These are phyloP conservation scores for Glaciozyma martinii DNA, from an alignment of 768 basidiomycete genomes.

Conservation along the genomic window DNA sequence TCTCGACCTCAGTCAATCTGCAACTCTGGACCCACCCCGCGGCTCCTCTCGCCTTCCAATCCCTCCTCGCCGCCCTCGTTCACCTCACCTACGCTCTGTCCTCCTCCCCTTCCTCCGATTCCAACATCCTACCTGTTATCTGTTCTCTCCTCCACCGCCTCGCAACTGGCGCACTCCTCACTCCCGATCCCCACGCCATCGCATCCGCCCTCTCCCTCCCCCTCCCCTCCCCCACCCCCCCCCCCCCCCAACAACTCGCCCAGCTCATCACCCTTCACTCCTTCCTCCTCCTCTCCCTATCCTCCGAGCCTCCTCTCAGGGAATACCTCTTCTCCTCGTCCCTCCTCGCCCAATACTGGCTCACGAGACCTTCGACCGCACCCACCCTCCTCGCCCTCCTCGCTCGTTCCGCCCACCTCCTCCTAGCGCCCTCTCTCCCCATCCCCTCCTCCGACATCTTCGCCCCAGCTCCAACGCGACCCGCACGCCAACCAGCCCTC, in stretches of 20 bases:
- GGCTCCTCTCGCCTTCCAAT: not conserved
- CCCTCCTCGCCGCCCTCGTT: slow-evolving; percentile 1
- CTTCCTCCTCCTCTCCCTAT: not conserved
- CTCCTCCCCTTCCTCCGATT: not conserved
- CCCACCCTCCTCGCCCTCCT: not conserved
- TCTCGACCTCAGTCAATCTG: not conserved
- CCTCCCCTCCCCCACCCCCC: not conserved
- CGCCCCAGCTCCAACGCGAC: not conserved
- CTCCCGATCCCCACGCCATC: not conserved
- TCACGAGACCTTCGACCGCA: not conserved
- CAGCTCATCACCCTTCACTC: not conserved
- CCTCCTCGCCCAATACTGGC: not conserved
- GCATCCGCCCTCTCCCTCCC: not conserved
- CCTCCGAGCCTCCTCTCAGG: not conserved
- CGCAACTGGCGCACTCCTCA: not conserved
- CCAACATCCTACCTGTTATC: not conserved
- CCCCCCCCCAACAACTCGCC: not conserved
- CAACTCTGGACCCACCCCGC: not conserved
- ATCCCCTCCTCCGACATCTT: not conserved
- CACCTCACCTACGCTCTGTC: not conserved
- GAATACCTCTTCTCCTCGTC: not conserved
- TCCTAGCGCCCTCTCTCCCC: not conserved
- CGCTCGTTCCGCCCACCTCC: not conserved
- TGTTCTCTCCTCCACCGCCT: not conserved
- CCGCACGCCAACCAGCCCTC: not conserved